These are phyloP conservation scores for Geotrichum reessii DNA, from an alignment of 1,139 yeast species.

Conservation along the genomic window DNA sequence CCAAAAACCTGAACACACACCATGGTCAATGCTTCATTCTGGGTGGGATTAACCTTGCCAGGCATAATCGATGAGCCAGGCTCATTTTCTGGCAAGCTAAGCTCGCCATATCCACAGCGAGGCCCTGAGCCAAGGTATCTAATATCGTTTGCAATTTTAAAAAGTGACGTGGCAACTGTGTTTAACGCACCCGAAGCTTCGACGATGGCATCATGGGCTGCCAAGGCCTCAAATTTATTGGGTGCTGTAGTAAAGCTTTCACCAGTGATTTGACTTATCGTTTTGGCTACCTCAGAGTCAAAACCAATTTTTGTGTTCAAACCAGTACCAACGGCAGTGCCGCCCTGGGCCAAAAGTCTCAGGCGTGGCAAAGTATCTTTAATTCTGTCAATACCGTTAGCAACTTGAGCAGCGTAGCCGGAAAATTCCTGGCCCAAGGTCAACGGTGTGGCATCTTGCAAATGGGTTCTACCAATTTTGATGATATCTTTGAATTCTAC, in stretches of 20 bases:
- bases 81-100: conserved; percentile 92
- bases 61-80: conserved; percentile 99
- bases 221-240: conserved; percentile 96
- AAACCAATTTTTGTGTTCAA: conserved; percentile 88
- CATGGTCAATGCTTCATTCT: conserved; percentile 97
- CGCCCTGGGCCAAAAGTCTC: conserved; percentile 91
- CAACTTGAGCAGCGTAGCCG: conserved; percentile 89
- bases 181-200: conserved; percentile 96
- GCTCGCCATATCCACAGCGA: conserved; percentile 97
- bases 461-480: conserved; percentile 97
- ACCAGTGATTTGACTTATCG: conserved; percentile 79
- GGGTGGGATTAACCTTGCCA: conserved; percentile 98
- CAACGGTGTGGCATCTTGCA: conserved; percentile 97
- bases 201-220: conserved; percentile 97
- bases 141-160: conserved; percentile 95
- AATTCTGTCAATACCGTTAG: conserved; percentile 83
- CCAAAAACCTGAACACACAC: conserved; percentile 97
- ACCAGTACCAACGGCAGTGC: conserved; percentile 99
- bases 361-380: conserved; percentile 70
- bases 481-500: conserved; percentile 82
- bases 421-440: conserved; percentile 97
- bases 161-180: conserved; percentile 87
- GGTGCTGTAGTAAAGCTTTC: conserved; percentile 89
- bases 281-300: conserved; percentile 72
- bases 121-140: conserved; percentile 98